Base-by-base conservation (phyloP, 306 rosid genomes). In the Oxytropis ochrocephala region DNA sequence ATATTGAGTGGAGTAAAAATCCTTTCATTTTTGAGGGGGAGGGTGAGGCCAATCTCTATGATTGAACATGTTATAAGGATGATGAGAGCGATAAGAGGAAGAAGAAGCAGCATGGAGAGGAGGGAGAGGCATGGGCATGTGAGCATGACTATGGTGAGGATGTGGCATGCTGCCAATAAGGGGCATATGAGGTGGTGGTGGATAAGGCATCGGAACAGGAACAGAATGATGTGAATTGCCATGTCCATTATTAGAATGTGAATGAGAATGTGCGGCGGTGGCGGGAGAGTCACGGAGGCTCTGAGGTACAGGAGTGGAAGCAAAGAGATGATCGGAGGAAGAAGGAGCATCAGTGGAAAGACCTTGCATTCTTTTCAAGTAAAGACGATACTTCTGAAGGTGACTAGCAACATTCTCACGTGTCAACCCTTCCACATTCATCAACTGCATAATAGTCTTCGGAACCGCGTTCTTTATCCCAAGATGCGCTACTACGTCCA, bases 401-500 rank as follows among this genome's bases (percentile, higher is more conserved):
- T 95, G 99, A 30, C 97, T 91, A 0, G 99, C 99, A 3, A 95
- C 99, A 53, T 95, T 95, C 75, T 95, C 99, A 0, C 97, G 88
- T 3, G 96, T 95, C 86, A 95, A 72, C 10, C 97, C 99, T 38
- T 93, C 98, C 8, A 93, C 96, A 75, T 93, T 93, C 98, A 90
- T 90, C 85, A 93, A 69, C 79, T 84, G 92, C 98, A 93, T 90
- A 47, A 93, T 93, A 14, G 97, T 85, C 64, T 93, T 93, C 16
- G 98, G 97, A 14, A 91, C 97, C 32, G 97, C 99, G 83, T 75
- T 90, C 75, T 89, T 89, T 29, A 95, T 89, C 48, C 97, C 99
- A 12, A 95, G 79, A 48, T 91, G 97, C 4, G 82, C 87, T 67
- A 95, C 97, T 53, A 91, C 99, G 11, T 95, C 99, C 13, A 95